Conservation (phyloP, 2,329 filamentous ascomycete genomes). For the Cladosporium sp. region DNA sequence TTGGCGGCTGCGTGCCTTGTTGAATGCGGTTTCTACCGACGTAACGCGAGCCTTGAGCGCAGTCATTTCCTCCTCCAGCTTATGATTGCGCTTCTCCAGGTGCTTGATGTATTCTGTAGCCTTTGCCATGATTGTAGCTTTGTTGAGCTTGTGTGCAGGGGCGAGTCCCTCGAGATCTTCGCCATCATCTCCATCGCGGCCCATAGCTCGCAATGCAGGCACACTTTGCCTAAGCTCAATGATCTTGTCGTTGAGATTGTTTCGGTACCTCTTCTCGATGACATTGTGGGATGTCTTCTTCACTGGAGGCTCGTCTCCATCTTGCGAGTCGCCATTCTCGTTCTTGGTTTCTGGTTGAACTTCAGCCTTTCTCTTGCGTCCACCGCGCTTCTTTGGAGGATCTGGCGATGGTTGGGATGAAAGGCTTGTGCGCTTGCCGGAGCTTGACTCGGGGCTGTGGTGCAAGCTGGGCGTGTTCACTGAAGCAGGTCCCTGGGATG, state of each 20-base stretch:
- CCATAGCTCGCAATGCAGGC: conserved; percentile 83
- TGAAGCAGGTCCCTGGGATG: conserved; percentile 10
- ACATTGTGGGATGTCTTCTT: conserved; percentile 99
- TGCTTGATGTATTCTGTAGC: conserved; percentile 96
- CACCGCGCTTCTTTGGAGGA: conserved; percentile 38
- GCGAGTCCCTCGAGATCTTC: conserved; percentile 70
- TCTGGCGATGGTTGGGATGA: conserved; percentile 36
- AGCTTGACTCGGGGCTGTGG: conserved; percentile 36
- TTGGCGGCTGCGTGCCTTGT: conserved; percentile 31
- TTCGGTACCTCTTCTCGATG: conserved; percentile 96
- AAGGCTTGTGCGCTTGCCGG: conserved; percentile 34
- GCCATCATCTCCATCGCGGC: conserved; percentile 72
- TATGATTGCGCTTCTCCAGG: conserved; percentile 85
- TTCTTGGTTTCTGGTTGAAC: conserved; percentile 40
- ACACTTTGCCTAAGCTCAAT: conserved; percentile 88
- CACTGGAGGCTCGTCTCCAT: conserved; percentile 48
- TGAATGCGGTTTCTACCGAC: conserved; percentile 68
- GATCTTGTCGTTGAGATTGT: conserved; percentile 97
- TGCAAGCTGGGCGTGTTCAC: conserved; percentile 31
- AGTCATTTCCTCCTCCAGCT: conserved; percentile 77
- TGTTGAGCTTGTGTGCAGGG: conserved; percentile 92
- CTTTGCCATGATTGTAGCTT: conserved; percentile 94
- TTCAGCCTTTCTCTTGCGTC: conserved; percentile 41
- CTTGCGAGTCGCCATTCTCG: conserved; percentile 47
- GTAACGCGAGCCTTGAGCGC: conserved; percentile 74